Base-by-base conservation (phyloP, 306 rosid genomes). In the Ochetophila trinervis region DNA sequence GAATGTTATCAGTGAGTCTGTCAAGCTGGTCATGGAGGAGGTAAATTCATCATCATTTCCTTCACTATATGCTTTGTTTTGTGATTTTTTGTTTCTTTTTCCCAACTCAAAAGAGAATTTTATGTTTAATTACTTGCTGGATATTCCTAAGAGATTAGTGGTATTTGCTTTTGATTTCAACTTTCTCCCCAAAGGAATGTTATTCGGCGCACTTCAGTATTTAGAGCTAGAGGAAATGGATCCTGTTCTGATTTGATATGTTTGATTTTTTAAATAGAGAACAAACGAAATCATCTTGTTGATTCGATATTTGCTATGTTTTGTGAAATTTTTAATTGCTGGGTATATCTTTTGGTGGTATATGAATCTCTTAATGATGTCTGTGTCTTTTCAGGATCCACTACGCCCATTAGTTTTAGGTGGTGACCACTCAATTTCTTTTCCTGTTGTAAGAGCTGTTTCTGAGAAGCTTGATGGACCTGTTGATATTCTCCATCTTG, bases 371-470 rank as follows among this genome's bases (percentile, higher is more conserved):
- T 50, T 63, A 9, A 57, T 66, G 42, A 14, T 35, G 24, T 61
- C 14, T 70, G 32, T 40, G 27, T 49, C 24, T 52, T 80, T 79
- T 70, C 72, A 90, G 97, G 90, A 72, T 62, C 99, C 99, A 23
- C 66, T 90, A 56, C 79, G 95, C 20, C 99, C 99, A 34, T 71
- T 93, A 69, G 99, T 93, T 70, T 82, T 93, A 54, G 99, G 99
- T 61, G 99, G 99, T 24, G 97, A 93, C 69, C 99, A 93, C 79
- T 93, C 99, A 50, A 90, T 93, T 72, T 93, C 99, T 15, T 93
- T 42, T 76, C 99, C 97, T 37, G 97, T 87, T 67, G 70, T 90
- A 47, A 76, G 94, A 90, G 97, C 96, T 22, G 90, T 93, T 53
- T 86, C 87, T 22, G 96, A 93, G 81, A 93, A 87, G 91, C 99